Percentiles rank a stretch among this genome's conserved stretches.
Conservation (phyloP, 2,329 filamentous ascomycete genomes). For the Penicillium sp. region DNA sequence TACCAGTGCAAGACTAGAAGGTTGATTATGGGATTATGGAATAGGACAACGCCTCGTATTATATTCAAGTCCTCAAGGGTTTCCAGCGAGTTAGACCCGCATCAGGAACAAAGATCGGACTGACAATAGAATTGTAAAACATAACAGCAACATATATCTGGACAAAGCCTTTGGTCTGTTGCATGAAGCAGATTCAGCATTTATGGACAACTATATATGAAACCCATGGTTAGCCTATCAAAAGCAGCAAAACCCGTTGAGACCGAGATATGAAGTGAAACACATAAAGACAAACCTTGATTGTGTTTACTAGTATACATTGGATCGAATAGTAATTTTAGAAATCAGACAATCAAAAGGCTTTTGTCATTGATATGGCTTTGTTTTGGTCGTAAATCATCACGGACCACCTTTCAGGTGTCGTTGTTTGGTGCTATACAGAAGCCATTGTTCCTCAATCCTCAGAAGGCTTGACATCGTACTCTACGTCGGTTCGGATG, state of each 20-base stretch:
- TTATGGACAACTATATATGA: background rate
- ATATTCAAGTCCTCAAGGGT: background rate
- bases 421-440: background rate
- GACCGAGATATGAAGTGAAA: background rate
- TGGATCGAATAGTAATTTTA: background rate
- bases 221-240: background rate
- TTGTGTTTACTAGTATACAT: background rate
- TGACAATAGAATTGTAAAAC: background rate
- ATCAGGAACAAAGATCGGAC: background rate
- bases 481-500: slow-evolving; percentile 70
- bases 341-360: background rate
- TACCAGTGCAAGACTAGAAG: background rate
- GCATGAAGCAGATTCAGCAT: background rate
- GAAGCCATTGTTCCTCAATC: slow-evolving; percentile 1
- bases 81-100: background rate
- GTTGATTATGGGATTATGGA: background rate
- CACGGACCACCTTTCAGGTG: background rate
- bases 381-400: background rate
- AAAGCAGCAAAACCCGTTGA: background rate
- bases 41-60: background rate
- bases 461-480: slow-evolving; percentile 54
- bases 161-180: background rate
- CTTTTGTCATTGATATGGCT: background rate
- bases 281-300: background rate
- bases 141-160: background rate